Evolutionary conservation across 1,284 basidiomycete genomes (phyloP).

Genomic region (Trichosporon inkin): DNA sequence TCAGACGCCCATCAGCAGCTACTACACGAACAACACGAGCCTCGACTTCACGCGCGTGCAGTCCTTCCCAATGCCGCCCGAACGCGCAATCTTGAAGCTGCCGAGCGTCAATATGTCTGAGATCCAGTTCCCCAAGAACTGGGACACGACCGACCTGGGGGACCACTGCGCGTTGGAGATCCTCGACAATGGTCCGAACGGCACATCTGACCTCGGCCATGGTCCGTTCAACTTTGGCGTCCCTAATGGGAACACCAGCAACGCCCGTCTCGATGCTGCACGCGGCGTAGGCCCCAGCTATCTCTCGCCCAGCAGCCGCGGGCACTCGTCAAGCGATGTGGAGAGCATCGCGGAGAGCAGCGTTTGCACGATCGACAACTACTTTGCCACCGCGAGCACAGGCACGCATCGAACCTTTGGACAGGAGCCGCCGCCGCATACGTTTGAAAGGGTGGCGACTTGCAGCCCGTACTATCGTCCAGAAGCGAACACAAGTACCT

Average conservation of each 20-base stretch:
- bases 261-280: background rate
- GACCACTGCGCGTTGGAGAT: background rate
- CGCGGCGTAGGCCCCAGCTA: background rate
- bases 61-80: background rate
- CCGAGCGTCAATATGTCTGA: background rate
- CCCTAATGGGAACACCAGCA: background rate
- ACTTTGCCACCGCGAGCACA: background rate
- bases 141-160: background rate
- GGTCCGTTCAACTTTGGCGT: background rate
- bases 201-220: background rate
- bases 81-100: conserved; percentile 1
- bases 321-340: background rate
- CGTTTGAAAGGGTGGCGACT: background rate
- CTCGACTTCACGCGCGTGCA: background rate
- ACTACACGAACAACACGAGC: conserved; percentile 5
- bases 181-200: background rate
- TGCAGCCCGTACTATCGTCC: background rate
- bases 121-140: background rate
- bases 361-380: background rate
- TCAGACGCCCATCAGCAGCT: background rate
- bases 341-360: background rate
- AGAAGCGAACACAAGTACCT: background rate
- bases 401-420: background rate
- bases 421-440: background rate
- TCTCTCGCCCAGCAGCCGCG: background rate